Conservation (phyloP, 2,329 filamentous ascomycete genomes). For the Fusarium napiforme region DNA sequence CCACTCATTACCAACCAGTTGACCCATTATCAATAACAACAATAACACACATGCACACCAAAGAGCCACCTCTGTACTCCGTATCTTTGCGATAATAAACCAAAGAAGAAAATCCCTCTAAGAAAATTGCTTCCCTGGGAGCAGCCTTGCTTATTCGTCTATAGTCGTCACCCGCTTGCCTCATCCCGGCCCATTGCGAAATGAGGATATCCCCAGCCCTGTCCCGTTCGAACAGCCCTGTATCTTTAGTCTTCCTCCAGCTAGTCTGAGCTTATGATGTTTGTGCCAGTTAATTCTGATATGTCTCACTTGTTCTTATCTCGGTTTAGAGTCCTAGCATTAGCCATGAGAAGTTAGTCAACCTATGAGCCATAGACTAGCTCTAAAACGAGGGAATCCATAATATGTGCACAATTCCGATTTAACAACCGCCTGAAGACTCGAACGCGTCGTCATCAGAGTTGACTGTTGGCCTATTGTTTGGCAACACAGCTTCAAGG, state of each 20-base stretch:
- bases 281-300: conserved; percentile 33
- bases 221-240: conserved; percentile 18
- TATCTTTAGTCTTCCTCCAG: conserved; percentile 8
- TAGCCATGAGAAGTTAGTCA: conserved; percentile 25
- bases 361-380: conserved; percentile 12
- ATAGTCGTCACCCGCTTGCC: conserved; percentile 24
- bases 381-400: conserved; percentile 2
- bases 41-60: conserved; percentile 13
- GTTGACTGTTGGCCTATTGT: not conserved
- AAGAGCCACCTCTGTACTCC: not conserved
- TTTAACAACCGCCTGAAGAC: conserved; percentile 16
- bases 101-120: conserved; percentile 27
- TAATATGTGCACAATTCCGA: conserved; percentile 8
- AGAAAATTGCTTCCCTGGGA: conserved; percentile 6
- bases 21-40: conserved; percentile 28
- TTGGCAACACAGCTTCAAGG: not conserved
- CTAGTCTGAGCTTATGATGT: conserved; percentile 1
- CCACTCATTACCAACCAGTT: conserved; percentile 11
- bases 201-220: conserved; percentile 42
- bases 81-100: conserved; percentile 1
- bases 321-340: conserved; percentile 14
- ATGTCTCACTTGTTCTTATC: conserved; percentile 19
- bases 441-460: not conserved
- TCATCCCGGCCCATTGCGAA: conserved; percentile 36
- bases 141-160: conserved; percentile 6